These are phyloP conservation scores for Malus fusca DNA, from an alignment of 306 rosid species.

Conservation along the genomic window DNA sequence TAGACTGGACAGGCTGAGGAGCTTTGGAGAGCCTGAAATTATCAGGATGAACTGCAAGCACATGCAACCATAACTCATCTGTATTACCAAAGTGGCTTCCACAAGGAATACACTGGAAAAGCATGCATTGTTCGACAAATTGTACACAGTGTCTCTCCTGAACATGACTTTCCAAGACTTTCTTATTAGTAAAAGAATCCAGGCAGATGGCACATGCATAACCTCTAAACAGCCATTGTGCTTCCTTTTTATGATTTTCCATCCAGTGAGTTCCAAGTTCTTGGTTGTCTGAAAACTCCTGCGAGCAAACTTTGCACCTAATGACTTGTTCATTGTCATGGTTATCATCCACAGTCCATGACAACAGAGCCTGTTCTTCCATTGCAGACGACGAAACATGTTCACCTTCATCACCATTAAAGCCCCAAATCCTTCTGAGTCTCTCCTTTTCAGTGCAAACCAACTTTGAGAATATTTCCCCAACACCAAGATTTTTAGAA, in stretches of 20 bases:
- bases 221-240: slow-evolving; percentile 97
- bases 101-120: slow-evolving; percentile 94
- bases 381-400: slow-evolving; percentile 19
- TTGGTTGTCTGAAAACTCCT: slow-evolving; percentile 63
- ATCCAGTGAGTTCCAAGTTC: slow-evolving; percentile 86
- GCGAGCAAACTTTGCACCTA: slow-evolving; percentile 74
- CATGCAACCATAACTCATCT: slow-evolving; percentile 88
- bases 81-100: slow-evolving; percentile 83
- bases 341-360: slow-evolving; percentile 33
- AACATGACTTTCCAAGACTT: slow-evolving; percentile 84
- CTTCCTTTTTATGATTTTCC: slow-evolving; percentile 94
- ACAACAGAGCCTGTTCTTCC: slow-evolving; percentile 54
- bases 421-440: slow-evolving; percentile 69
- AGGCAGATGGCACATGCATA: slow-evolving; percentile 94
- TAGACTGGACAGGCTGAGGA: slow-evolving; percentile 40
- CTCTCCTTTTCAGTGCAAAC: slow-evolving; percentile 75
- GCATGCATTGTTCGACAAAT: slow-evolving; percentile 96
- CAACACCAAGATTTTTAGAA: slow-evolving; percentile 56
- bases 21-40: slow-evolving; percentile 59
- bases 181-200: slow-evolving; percentile 88
- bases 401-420: slow-evolving; percentile 48
- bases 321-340: slow-evolving; percentile 41
- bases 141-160: slow-evolving; percentile 93
- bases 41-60: slow-evolving; percentile 57
- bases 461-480: slow-evolving; percentile 58